These are phyloP conservation scores for Papiliotrema flavescens DNA, from an alignment of 1,284 basidiomycete genomes.

Conservation along the genomic window DNA sequence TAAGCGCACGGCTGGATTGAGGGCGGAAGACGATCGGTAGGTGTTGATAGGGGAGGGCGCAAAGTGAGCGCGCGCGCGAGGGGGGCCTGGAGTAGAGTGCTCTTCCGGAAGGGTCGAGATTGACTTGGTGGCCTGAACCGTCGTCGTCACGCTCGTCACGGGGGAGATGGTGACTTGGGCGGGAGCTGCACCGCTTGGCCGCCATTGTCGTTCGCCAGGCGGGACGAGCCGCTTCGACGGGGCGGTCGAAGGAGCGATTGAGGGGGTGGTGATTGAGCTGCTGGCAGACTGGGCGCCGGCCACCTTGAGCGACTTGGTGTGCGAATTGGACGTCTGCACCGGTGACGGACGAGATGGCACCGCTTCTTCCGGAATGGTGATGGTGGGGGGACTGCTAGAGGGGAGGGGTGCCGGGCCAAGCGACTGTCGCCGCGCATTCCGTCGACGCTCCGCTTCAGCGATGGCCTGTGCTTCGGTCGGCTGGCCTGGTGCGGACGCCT, in stretches of 20 bases:
- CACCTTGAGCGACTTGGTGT: slow-evolving; percentile 11
- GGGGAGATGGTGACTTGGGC: slow-evolving; percentile 44
- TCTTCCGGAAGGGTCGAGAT: not conserved
- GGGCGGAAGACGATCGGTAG: not conserved
- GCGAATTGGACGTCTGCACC: not conserved
- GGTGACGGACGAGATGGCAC: slow-evolving; percentile 6
- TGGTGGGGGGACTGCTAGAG: not conserved
- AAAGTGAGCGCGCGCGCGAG: slow-evolving; percentile 16
- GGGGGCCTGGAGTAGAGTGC: slow-evolving; percentile 1
- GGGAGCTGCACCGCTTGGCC: slow-evolving; percentile 34
- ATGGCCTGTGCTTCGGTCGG: slow-evolving; percentile 44
- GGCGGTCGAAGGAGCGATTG: slow-evolving; percentile 4
- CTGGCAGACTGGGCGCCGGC: slow-evolving; percentile 15
- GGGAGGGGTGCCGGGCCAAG: not conserved
- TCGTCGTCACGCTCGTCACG: slow-evolving; percentile 41
- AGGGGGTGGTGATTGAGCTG: slow-evolving; percentile 8
- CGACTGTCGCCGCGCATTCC: slow-evolving; percentile 10
- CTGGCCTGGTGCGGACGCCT: not conserved
- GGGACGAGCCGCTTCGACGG: slow-evolving; percentile 14
- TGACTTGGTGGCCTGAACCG: slow-evolving; percentile 18
- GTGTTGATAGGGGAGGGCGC: slow-evolving; percentile 3
- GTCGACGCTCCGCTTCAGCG: slow-evolving; percentile 31
- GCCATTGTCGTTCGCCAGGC: slow-evolving; percentile 35
- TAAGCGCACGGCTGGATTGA: slow-evolving; percentile 12
- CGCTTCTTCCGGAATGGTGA: not conserved